Evolutionary conservation across 1,139 yeast species (phyloP).

Genomic region (Magnusiomyces magnusii): DNA sequence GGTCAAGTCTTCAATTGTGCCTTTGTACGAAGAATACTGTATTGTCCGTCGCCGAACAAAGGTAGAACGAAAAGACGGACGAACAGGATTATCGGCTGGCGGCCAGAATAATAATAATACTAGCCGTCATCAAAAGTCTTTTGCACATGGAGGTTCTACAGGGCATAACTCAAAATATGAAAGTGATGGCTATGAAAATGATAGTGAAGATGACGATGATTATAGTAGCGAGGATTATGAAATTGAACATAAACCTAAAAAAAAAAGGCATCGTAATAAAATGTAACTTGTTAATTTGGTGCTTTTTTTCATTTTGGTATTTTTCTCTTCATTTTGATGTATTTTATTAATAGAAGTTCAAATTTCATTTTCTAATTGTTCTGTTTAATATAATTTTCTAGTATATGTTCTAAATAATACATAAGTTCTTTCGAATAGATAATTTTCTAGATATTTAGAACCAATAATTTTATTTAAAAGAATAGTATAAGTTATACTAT

Average conservation of each 20-base stretch:
- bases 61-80: not conserved
- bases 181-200: not conserved
- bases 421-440: no score
- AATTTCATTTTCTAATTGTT: no score
- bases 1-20: conserved; percentile 5
- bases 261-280: not conserved
- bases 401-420: no score
- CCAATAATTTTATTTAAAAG: no score
- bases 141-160: not conserved
- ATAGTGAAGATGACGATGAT: not conserved
- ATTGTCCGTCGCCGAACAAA: not conserved
- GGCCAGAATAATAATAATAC: not conserved
- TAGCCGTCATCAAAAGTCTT: no score
- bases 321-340: not conserved
- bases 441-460: no score
- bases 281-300: not conserved
- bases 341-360: no score
- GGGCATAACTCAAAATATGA: not conserved
- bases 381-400: no score
- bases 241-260: not conserved
- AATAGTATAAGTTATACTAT: no score
- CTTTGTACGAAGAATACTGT: conserved; percentile 4
- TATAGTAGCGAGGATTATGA: not conserved
- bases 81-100: not conserved
- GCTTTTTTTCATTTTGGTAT: no score